Evolutionary conservation across 1,284 basidiomycete species (phyloP), one percentile per base, ranked within the genome.

Genomic region (Grifola frondosa): DNA sequence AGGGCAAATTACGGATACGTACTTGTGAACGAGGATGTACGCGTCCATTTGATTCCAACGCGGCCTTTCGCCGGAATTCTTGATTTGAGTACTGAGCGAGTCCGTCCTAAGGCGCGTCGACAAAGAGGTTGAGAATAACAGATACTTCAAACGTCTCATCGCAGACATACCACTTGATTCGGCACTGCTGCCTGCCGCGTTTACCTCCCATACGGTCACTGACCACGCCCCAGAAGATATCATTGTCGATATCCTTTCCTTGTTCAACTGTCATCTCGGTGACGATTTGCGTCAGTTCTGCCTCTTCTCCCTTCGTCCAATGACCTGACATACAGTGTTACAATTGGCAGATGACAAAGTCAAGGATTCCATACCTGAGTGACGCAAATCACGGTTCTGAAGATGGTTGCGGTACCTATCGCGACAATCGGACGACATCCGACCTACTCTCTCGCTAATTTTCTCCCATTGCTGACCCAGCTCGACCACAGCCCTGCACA

Each of bases 391-490:
- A 26, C 77, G 73, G 52, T 81, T 74, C 26, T 78, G 71, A 20
- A 88, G 74, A 54, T 90, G 82, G 59, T 92, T 91, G 36, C 85
- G 78, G 65, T 83, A 92, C 45, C 91, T 75, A 64, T 93, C 90
- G 11, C 88, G 76, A 64, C 90, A 93, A 60, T 93, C 88, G 10
- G 80, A 72, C 13, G 85, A 78, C 71, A 81, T 79, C 23, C 89
- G 75, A 13, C 82, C 83, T 3, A 92, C 87, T 15, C 73, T 57
- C 30, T 66, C 61, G 54, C 81, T 80, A 38, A 93, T 75, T 52
- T 80, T 81, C 59, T 86, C 83, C 90, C 90, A 93, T 57, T 81
- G 74, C 48, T 82, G 80, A n/a, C 90, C 90, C 22, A 81, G 62
- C 43, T 81, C 74, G 4, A 59, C 60, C 11, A 91, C 80, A 20